These are phyloP conservation scores for Phytophthora sansomeana DNA, from an alignment of 352 stramenopile species.

Conservation along the genomic window DNA sequence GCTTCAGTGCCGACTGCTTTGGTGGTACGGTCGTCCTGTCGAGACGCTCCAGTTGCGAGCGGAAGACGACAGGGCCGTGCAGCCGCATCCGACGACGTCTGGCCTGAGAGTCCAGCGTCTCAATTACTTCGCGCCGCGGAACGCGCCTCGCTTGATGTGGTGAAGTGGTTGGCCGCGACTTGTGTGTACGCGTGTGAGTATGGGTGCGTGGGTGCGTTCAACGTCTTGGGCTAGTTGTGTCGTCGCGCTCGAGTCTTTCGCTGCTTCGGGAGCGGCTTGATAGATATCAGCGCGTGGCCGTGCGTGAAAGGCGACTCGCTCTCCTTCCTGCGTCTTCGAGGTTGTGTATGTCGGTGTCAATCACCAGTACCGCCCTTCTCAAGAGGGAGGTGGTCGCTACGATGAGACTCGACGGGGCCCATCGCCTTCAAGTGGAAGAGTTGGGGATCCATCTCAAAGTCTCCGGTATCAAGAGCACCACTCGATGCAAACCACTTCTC, in stretches of 20 bases:
- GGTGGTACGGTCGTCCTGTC: no score
- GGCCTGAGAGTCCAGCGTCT: slow-evolving; percentile 21
- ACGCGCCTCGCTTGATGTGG: background rate
- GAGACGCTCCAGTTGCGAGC: slow-evolving; percentile 1
- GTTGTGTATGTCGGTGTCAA: slow-evolving; percentile 5
- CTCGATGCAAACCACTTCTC: background rate
- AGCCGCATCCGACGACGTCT: slow-evolving; percentile 26
- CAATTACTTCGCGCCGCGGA: slow-evolving; percentile 22
- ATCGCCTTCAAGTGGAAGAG: slow-evolving; percentile 29
- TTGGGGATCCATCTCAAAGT: background rate
- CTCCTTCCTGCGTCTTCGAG: background rate
- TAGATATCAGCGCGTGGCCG: slow-evolving; percentile 27
- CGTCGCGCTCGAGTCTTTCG: slow-evolving; percentile 4
- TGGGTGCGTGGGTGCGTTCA: slow-evolving; percentile 17
- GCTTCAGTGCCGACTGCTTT: no score
- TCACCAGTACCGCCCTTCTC: slow-evolving; percentile 16
- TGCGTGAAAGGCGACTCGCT: slow-evolving; percentile 8
- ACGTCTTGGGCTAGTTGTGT: slow-evolving; percentile 15
- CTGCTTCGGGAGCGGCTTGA: slow-evolving; percentile 6
- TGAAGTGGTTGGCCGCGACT: background rate
- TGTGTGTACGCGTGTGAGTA: slow-evolving; percentile 15
- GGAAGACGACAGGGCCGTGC: background rate
- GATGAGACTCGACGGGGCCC: slow-evolving; percentile 15
- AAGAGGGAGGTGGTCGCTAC: background rate
- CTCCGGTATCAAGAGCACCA: background rate